Evolutionary conservation across 2,329 filamentous ascomycete genomes (phyloP).

Genomic region (Zasmidium citrigriseum): DNA sequence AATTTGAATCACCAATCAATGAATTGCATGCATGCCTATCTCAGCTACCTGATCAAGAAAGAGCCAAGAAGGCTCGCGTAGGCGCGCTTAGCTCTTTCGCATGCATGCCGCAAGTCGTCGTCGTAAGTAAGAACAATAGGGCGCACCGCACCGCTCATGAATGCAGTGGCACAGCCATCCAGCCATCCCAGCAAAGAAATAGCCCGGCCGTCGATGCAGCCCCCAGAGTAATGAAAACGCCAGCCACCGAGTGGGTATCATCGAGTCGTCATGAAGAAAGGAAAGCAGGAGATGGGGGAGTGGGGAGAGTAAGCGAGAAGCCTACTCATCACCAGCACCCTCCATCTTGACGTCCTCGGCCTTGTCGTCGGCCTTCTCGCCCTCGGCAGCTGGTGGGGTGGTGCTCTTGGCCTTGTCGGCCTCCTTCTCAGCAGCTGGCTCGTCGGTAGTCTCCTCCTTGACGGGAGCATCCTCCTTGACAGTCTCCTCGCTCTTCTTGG

Average conservation of each 20-base stretch:
- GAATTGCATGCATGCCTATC: background rate
- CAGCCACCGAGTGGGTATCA: background rate
- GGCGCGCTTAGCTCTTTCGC: background rate
- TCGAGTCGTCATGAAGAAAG: background rate
- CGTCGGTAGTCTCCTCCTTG: too few relatives aligned
- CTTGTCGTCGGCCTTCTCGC: constrained; percentile 7
- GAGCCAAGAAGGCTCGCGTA: background rate
- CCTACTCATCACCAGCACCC: background rate
- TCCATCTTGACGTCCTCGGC: constrained; percentile 8
- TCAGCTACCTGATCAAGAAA: background rate
- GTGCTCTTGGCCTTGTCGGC: too few relatives aligned
- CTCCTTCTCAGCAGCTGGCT: too few relatives aligned
- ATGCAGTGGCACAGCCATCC: background rate
- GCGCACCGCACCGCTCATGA: background rate
- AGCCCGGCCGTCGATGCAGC: too few relatives aligned
- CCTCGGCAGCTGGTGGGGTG: constrained; percentile 15
- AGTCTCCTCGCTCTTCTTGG: constrained; percentile 1
- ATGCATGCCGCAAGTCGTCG: too few relatives aligned
- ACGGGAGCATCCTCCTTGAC: background rate
- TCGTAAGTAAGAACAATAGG: background rate
- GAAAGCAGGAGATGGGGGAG: background rate
- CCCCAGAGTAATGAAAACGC: background rate
- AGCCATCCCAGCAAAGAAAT: too few relatives aligned
- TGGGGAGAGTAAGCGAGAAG: background rate
- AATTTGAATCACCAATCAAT: background rate